phyloP scores from a whole-genome alignment of 2,329 filamentous ascomycete genomes.

The Fusarium neocosmosporiellum region DNA sequence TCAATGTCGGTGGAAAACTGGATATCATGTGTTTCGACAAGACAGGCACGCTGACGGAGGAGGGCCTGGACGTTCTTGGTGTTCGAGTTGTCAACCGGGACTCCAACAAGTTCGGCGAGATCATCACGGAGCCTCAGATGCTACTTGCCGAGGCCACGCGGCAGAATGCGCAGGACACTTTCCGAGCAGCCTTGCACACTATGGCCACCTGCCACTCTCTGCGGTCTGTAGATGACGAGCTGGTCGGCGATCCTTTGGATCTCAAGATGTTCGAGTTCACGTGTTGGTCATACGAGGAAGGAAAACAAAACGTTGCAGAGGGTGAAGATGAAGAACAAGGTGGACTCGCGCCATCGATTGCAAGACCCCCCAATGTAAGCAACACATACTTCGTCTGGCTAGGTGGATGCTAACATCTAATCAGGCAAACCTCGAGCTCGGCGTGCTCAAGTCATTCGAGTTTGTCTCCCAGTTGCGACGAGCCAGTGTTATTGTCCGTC shows the following conservation, averaged over 20 bases:
- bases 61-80: slow-evolving; percentile 93
- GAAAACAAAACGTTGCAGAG: slow-evolving; percentile 73
- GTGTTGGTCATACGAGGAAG: slow-evolving; percentile 91
- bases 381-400: slow-evolving; percentile 55
- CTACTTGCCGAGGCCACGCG: slow-evolving; percentile 61
- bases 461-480: slow-evolving; percentile 93
- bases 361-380: slow-evolving; percentile 75
- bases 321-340: slow-evolving; percentile 79
- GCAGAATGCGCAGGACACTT: slow-evolving; percentile 47
- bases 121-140: slow-evolving; percentile 73
- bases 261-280: slow-evolving; percentile 99
- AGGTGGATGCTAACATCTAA: neutral
- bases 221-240: slow-evolving; percentile 84
- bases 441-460: slow-evolving; percentile 91
- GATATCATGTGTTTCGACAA: slow-evolving; percentile 99
- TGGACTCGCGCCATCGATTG: slow-evolving; percentile 87
- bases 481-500: slow-evolving; percentile 91
- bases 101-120: slow-evolving; percentile 75
- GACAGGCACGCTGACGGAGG: slow-evolving; percentile 97
- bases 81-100: slow-evolving; percentile 79
- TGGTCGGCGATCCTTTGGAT: slow-evolving; percentile 93
- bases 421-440: slow-evolving; percentile 78
- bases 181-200: slow-evolving; percentile 79
- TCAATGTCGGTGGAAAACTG: slow-evolving; percentile 95
- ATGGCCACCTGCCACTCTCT: slow-evolving; percentile 99